Evolutionary conservation across 164 flowering plant species (phyloP).

Genomic region (Chloranthus sessilifolius): DNA sequence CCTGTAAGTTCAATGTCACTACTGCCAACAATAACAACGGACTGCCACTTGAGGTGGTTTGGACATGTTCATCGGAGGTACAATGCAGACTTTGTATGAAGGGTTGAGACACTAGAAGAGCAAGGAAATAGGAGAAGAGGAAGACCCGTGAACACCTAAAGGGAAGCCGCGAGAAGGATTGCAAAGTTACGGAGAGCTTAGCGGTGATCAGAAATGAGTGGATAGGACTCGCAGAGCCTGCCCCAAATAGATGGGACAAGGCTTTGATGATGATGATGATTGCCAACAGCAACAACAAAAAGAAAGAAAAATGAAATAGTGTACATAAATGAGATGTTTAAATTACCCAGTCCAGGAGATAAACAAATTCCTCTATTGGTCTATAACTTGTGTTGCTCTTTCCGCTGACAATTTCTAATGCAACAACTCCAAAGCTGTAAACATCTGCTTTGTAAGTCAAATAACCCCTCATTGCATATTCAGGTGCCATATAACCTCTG

Average conservation of each 20-base stretch:
- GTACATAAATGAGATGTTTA: too few species aligned
- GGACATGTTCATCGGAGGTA: not conserved
- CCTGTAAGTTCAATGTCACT: not conserved
- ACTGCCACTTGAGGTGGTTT: not conserved
- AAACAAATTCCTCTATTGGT: conserved; percentile 1
- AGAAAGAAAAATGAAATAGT: too few species aligned
- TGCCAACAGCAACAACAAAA: not conserved
- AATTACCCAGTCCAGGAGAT: conserved; percentile 9
- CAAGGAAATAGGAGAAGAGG: not conserved
- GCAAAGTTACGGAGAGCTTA: too few species aligned
- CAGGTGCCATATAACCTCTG: conserved; percentile 10
- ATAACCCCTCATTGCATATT: conserved; percentile 7
- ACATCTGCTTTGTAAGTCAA: conserved; percentile 11
- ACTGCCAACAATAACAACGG: not conserved
- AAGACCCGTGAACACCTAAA: not conserved
- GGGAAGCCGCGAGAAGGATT: too few species aligned
- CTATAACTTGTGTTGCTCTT: not conserved
- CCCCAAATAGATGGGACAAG: not conserved
- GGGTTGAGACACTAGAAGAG: not conserved
- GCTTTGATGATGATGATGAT: not conserved
- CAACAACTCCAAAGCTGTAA: conserved; percentile 7
- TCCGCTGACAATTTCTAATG: conserved; percentile 9
- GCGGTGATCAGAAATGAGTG: too few species aligned
- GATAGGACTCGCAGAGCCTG: too few species aligned
- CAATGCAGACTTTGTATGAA: not conserved